These are phyloP conservation scores for Lepraria neglecta DNA, from an alignment of 495 filamentous ascomycete genomes.

Conservation along the genomic window DNA sequence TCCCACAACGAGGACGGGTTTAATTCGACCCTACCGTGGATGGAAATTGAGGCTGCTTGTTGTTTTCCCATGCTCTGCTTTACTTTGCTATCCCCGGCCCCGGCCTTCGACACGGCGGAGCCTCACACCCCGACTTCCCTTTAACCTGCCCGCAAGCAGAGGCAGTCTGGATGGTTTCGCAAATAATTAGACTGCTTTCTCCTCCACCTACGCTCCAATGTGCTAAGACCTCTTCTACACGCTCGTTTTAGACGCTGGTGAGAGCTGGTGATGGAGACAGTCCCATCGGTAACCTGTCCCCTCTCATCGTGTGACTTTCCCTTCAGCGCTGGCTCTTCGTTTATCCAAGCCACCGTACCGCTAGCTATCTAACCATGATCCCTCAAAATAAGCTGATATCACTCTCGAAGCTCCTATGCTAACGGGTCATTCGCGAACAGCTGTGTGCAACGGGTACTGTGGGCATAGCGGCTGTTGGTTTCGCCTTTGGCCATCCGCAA, in stretches of 20 bases:
- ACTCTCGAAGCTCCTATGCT: neutral
- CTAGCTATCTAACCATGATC: constrained; percentile 5
- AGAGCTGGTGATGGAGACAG: constrained; percentile 29
- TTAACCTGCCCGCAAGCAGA: constrained; percentile 4
- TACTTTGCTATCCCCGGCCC: constrained; percentile 3
- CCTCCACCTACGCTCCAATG: constrained; percentile 18
- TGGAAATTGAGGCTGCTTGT: neutral
- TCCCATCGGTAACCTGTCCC: constrained; percentile 26
- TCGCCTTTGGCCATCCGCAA: constrained; percentile 56
- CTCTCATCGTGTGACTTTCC: constrained; percentile 19
- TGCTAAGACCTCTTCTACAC: constrained; percentile 17
- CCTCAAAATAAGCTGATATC: neutral
- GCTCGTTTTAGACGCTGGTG: constrained; percentile 12
- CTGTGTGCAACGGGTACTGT: constrained; percentile 67
- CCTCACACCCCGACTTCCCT: constrained; percentile 10
- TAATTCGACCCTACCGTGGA: neutral
- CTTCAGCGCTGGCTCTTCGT: neutral
- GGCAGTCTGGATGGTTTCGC: constrained; percentile 12
- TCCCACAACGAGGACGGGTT: neutral
- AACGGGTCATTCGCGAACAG: constrained; percentile 35
- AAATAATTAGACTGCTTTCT: neutral
- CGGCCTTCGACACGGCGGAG: constrained; percentile 2
- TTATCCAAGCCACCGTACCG: neutral
- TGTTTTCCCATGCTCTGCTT: constrained; percentile 1
- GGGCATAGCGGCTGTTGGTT: constrained; percentile 58